Base-by-base conservation (phyloP, 345 rosid genomes). In the Melaleuca quinquenervia region DNA sequence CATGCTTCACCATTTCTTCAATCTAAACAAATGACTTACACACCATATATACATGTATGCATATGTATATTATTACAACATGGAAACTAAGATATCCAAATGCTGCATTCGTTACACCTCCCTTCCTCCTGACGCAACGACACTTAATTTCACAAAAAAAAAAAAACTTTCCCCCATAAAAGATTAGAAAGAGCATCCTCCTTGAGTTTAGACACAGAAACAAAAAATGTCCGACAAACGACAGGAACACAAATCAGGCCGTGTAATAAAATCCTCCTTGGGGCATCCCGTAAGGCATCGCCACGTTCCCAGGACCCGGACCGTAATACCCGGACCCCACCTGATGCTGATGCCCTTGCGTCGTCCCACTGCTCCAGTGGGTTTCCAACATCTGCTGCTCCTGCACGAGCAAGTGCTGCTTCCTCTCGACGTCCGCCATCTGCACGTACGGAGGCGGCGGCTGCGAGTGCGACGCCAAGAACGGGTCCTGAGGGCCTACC, bases 371-470 rank as follows among this genome's bases (percentile, higher is more conserved):
- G 50, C 87, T 89, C 15, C 90, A 89, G 80, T 93, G 93, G 52
- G 90, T 95, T 85, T 90, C 91, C 96, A 96, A 94, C 3, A 91
- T 75, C 88, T 84, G 88, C 86, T 92, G 96, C 85, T 93, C 97
- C 84, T 91, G 95, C 87, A 88, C 92, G 49, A 93, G 94, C 51
- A 92, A 60, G 3, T 88, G 90, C 85, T 94, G 96, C 86, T 94
- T 93, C 91, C 85, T 90, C 90, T 92, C 97, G 93, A 94, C 93
- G 64, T 94, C 97, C 0, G 92, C 93, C 89, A 92, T 94, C 87
- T 93, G 97, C 83, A 92, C 96, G 26, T 93, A 94, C 0, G 96
- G 87, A 56, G 97, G 96, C 11, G 92, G 97, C 5, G 92, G 94
- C 51, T 87, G 90, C 27, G 51, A 15, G 32, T 92, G 80, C 1